A percentile compares a stretch with the other conserved stretches of the same genome.
Conservation (phyloP, 352 stramenopile genomes). For the Globisporangium abappressorium region DNA sequence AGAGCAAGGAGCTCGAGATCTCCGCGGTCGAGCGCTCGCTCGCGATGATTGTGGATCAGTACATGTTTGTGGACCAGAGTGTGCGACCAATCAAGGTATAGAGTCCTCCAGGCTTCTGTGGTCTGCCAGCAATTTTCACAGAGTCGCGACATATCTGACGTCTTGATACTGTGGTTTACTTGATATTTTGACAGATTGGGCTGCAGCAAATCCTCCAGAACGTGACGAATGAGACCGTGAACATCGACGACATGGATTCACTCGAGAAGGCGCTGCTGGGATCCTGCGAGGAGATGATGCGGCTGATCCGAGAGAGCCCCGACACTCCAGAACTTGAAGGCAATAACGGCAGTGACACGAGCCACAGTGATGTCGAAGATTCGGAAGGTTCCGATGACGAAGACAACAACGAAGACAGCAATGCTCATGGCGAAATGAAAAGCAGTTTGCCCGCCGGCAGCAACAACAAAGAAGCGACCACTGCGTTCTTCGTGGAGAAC, state of each 20-base stretch:
- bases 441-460: neutral
- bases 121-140: neutral
- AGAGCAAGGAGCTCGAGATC: constrained; percentile 70
- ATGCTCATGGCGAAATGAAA: constrained; percentile 8
- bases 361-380: constrained; percentile 2
- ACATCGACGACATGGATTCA: constrained; percentile 58
- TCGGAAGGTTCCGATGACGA: constrained; percentile 5
- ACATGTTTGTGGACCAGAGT: constrained; percentile 79
- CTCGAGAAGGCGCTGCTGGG: constrained; percentile 58
- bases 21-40: constrained; percentile 55
- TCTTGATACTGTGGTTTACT: neutral
- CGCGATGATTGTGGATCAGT: constrained; percentile 74
- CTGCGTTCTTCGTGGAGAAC: constrained; percentile 37
- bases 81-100: constrained; percentile 76
- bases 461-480: constrained; percentile 16
- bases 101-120: neutral
- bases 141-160: neutral
- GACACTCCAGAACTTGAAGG: neutral
- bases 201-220: constrained; percentile 82
- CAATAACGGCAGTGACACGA: neutral
- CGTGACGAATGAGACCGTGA: constrained; percentile 63
- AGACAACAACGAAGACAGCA: constrained; percentile 5
- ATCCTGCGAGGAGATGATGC: constrained; percentile 77
- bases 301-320: constrained; percentile 42
- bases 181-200: constrained; percentile 42